Evolutionary conservation across 2,329 filamentous ascomycete genomes (phyloP).

Genomic region (Cordyceps cicadae): DNA sequence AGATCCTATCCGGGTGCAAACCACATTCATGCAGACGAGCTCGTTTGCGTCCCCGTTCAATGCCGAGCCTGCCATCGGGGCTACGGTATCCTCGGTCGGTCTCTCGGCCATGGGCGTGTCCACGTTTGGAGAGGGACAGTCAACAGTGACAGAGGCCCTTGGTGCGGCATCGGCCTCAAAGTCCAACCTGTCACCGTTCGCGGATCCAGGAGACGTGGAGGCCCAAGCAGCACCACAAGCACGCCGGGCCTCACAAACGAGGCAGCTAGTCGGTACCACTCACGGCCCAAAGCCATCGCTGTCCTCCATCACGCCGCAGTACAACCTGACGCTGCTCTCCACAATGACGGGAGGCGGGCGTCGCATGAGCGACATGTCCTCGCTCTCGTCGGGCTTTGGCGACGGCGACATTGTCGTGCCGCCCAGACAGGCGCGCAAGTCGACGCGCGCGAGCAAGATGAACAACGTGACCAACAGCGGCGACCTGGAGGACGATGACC

Average conservation of each 20-base stretch:
- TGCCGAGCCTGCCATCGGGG: not conserved
- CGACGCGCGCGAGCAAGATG: constrained; percentile 8
- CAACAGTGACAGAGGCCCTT: not conserved
- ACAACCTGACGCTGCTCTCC: constrained; percentile 25
- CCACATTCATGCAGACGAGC: not conserved
- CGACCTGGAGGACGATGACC: not conserved
- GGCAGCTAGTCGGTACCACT: not conserved
- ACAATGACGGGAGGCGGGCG: constrained; percentile 25
- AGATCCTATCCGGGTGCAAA: constrained; percentile 3
- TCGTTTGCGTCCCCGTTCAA: not conserved
- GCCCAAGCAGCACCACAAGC: not conserved
- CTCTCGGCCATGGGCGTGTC: not conserved
- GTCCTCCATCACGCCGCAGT: constrained; percentile 3
- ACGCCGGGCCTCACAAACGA: not conserved
- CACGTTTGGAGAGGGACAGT: not conserved
- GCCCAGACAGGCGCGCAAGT: constrained; percentile 18
- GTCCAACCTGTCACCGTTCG: not conserved
- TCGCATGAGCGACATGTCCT: constrained; percentile 45
- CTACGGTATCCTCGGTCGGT: not conserved
- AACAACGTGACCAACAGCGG: not conserved
- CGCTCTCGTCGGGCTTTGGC: constrained; percentile 56
- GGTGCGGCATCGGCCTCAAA: not conserved
- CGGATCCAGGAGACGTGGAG: not conserved
- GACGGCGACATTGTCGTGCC: constrained; percentile 50
- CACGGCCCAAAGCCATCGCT: constrained; percentile 7